Conservation (phyloP, 306 rosid genomes). For the Crotalaria pallida region DNA sequence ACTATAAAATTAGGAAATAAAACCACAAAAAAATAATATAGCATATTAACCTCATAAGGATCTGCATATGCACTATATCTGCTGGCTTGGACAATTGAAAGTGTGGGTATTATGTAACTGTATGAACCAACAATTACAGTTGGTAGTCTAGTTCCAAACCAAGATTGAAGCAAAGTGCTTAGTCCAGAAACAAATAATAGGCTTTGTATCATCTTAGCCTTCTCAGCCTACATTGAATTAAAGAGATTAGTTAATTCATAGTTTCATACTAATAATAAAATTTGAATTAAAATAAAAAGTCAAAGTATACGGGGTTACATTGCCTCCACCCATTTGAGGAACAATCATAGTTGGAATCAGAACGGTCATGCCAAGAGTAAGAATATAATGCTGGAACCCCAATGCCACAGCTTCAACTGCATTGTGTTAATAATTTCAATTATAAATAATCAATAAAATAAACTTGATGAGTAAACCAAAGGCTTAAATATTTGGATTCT, state of each 20-base stretch:
- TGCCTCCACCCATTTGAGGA: conserved; percentile 83
- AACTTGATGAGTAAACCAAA: not conserved
- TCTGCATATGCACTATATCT: conserved; percentile 41
- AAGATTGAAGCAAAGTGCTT: conserved; percentile 75
- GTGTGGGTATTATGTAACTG: conserved; percentile 60
- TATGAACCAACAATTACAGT: conserved; percentile 82
- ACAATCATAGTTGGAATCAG: conserved; percentile 67
- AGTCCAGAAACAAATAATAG: conserved; percentile 76
- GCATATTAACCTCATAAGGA: conserved; percentile 61
- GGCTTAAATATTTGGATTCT: not conserved
- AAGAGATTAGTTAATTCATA: not conserved
- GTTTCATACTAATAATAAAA: not conserved
- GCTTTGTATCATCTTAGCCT: conserved; percentile 67
- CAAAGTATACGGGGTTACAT: conserved; percentile 40
- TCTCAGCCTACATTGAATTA: conserved; percentile 58
- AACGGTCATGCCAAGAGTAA: conserved; percentile 68
- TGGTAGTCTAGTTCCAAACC: conserved; percentile 83
- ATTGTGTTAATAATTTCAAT: not conserved
- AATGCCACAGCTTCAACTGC: conserved; percentile 64
- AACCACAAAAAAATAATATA: not conserved
- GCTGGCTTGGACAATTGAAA: conserved; percentile 64
- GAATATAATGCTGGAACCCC: conserved; percentile 84
- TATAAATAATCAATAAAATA: not conserved
- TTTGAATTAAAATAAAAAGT: not conserved
- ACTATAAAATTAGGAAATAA: not conserved